phyloP scores from a whole-genome alignment of 495 filamentous ascomycete genomes.

The Schizothecium vesticola region DNA sequence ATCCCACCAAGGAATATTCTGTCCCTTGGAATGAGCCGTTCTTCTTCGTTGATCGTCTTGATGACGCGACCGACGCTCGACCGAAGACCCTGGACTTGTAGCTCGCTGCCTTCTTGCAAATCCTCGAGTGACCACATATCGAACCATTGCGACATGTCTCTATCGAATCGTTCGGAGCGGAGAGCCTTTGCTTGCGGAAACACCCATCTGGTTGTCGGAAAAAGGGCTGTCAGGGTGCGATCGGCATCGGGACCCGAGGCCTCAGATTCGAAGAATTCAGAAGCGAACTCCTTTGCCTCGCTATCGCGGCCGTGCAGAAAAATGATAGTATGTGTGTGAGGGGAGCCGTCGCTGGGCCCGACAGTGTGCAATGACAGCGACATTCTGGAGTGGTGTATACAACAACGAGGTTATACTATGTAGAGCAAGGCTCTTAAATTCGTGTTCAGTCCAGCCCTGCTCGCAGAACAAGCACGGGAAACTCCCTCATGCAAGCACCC shows the following conservation, averaged over 20 bases:
- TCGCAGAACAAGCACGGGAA: no score
- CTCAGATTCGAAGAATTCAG: slow-evolving; percentile 10
- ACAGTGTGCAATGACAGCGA: not conserved
- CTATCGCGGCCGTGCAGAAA: slow-evolving; percentile 10
- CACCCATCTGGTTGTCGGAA: slow-evolving; percentile 11
- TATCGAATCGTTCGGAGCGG: slow-evolving; percentile 7
- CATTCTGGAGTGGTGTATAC: not conserved
- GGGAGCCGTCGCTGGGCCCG: slow-evolving; percentile 1
- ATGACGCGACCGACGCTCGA: not conserved
- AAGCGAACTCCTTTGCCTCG: slow-evolving; percentile 6
- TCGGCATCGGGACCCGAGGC: not conserved
- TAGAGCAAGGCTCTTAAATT: not conserved
- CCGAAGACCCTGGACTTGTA: slow-evolving; percentile 6
- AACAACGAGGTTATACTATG: not conserved
- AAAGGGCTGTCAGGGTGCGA: slow-evolving; percentile 3
- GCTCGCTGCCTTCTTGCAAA: slow-evolving; percentile 6
- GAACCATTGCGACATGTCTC: slow-evolving; percentile 12
- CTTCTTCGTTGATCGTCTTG: slow-evolving; percentile 4
- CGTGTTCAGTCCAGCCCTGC: no score
- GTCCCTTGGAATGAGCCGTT: not conserved
- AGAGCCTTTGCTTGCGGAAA: slow-evolving; percentile 4
- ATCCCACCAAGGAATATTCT: slow-evolving; percentile 11
- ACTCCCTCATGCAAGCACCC: no score
- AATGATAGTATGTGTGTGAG: slow-evolving; percentile 12
- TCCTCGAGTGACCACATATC: slow-evolving; percentile 11